Base-by-base conservation (phyloP, 495 filamentous ascomycete species). In the Penicillium desertorum region DNA sequence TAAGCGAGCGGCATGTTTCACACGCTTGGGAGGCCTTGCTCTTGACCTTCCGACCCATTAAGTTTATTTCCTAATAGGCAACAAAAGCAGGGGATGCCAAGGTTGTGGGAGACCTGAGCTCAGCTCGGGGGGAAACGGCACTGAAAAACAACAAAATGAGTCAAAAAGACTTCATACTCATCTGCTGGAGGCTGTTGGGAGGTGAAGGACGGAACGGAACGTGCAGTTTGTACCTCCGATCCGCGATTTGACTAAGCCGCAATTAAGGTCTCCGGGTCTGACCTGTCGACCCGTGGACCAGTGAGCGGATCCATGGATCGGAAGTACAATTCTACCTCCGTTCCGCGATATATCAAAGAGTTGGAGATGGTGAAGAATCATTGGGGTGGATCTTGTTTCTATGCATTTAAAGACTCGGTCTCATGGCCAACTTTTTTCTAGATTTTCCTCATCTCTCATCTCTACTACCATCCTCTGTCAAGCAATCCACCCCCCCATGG, bases 1-100 rank as follows among this genome's bases (percentile, higher is more conserved):
- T 44, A 9, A 44, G 42, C 42, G 42, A 44, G 42, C 42, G 42
- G 42, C 42, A 44, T 44, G 9, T 44, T 23, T 44, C 42, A 19
- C 42, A 44, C 20, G 42, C 42, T 22, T 44, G 42, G 19, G 19
- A 23, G 4, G 42, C 42, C 20, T 44, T 44, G 42, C 14, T 37
- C 34, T 44, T 44, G 17, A 22, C 19, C 16, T 5, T 14, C 22
- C 42, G 9, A 11, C 29, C 42, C 42, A 44, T 44, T 23, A 19
- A 22, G 19, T 30, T 10, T 30, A 30, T 44, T 23, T 22, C 17
- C 42, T 14, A 9, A 22, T 44, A 6, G 34, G 34, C 5, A 17
- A 44, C 19, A 22, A 23, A 22, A 22, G 11, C 19, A 19, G 42
- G 42, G 42, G 22, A 22, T 10, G 3, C 11, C 17, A 22, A 44